phyloP scores from a whole-genome alignment of 1,139 yeast genomes.

The Pichia inconspicua region DNA sequence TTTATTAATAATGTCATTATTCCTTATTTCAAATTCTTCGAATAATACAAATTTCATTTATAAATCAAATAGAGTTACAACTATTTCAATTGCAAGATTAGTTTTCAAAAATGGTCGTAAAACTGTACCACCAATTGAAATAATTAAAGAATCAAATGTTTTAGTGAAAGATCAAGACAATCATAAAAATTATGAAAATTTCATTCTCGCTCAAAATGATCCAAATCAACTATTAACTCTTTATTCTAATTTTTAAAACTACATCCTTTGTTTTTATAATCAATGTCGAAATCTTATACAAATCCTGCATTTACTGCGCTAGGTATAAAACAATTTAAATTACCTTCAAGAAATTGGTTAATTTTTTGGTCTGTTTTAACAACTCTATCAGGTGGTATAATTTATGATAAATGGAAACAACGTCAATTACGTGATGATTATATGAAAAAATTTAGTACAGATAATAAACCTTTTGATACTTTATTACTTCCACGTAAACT shows the following conservation, averaged over 20 bases:
- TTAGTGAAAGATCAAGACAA: background rate
- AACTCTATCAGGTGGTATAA: conserved; percentile 59
- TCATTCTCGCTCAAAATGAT: background rate
- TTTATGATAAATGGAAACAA: conserved; percentile 74
- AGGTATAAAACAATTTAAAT: conserved; percentile 70
- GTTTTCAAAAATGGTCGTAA: conserved; percentile 50
- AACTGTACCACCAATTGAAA: conserved; percentile 35
- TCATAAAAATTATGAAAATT: background rate
- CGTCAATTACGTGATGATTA: conserved; percentile 56
- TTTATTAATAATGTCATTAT: conserved; percentile 65
- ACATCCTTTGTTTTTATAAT: no score
- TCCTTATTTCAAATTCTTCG: conserved; percentile 26
- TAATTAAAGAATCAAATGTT: background rate
- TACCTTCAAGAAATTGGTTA: conserved; percentile 92
- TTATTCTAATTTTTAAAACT: no score
- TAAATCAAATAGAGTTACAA: conserved; percentile 21
- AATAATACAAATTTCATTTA: background rate
- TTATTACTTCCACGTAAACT: conserved; percentile 63
- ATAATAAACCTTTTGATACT: conserved; percentile 27
- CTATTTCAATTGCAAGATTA: conserved; percentile 67
- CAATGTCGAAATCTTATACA: conserved; percentile 32
- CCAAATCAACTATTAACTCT: conserved; percentile 3
- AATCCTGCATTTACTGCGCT: conserved; percentile 85
- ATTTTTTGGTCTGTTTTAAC: conserved; percentile 76
- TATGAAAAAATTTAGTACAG: conserved; percentile 49